These are phyloP conservation scores for Geotrichum europaeum DNA, from an alignment of 1,139 yeast species.

Conservation along the genomic window DNA sequence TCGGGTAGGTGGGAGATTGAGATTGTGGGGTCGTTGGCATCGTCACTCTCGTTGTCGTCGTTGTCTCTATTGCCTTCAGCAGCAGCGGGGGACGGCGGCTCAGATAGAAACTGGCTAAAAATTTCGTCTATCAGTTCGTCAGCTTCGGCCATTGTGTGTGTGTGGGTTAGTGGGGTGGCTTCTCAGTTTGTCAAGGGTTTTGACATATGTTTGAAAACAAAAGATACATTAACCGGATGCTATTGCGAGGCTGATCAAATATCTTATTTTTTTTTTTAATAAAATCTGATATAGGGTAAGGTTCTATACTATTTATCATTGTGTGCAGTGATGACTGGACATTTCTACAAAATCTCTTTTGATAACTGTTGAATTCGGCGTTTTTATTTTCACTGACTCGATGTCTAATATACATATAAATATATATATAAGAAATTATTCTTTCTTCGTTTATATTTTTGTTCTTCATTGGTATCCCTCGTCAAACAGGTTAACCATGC, in stretches of 20 bases:
- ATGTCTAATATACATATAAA: background rate
- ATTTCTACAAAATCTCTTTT: background rate
- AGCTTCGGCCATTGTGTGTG: background rate
- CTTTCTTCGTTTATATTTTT: background rate
- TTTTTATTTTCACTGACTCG: background rate
- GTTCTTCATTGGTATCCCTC: conserved; percentile 11
- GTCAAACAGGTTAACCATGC: conserved; percentile 17
- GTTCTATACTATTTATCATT: background rate
- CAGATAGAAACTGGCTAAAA: conserved; percentile 4
- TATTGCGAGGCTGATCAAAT: background rate
- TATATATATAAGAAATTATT: background rate
- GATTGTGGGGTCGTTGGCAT: background rate
- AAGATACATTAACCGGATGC: background rate
- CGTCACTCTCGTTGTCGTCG: background rate
- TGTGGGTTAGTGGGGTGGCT: background rate
- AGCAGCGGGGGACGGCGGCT: conserved; percentile 29
- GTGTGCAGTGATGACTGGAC: background rate
- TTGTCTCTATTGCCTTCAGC: conserved; percentile 7
- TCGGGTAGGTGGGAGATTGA: conserved; percentile 3
- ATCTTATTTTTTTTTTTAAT: background rate
- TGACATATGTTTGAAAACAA: too few relatives aligned
- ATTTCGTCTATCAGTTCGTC: conserved; percentile 5
- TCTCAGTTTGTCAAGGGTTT: background rate
- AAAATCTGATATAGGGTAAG: background rate
- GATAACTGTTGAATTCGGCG: background rate